These are phyloP conservation scores for Coemansia sp. DNA, from an alignment of 192 early-diverging fungal species.

Conservation along the genomic window DNA sequence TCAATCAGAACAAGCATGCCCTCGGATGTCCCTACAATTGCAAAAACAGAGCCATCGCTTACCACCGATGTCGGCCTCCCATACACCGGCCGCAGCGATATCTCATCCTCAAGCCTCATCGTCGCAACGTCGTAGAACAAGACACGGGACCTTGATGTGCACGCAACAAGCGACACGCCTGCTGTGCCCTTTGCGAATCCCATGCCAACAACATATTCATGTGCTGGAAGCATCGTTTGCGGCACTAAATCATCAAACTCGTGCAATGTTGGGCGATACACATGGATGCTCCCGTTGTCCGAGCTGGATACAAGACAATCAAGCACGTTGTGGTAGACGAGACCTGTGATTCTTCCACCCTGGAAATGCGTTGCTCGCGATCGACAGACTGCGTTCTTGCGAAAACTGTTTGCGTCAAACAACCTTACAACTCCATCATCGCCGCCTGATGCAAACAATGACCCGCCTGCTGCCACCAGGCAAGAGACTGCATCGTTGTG, in stretches of 20 bases:
- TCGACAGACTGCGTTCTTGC: conserved; percentile 82
- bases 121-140: conserved; percentile 25
- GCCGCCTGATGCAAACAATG: conserved; percentile 78
- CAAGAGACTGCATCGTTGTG: conserved; percentile 80
- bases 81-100: conserved; percentile 16
- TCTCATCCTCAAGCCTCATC: conserved; percentile 18
- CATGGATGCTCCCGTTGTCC: conserved; percentile 79
- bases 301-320: conserved; percentile 79
- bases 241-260: conserved; percentile 21
- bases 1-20: conserved; percentile 37
- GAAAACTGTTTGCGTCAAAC: conserved; percentile 81
- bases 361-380: conserved; percentile 69
- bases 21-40: conserved; percentile 35
- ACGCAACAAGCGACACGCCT: conserved; percentile 29
- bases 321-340: conserved; percentile 77
- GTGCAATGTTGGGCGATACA: conserved; percentile 58
- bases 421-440: conserved; percentile 81
- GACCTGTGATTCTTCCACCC: conserved; percentile 72
- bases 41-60: conserved; percentile 16
- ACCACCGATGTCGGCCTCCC: conserved; percentile 31
- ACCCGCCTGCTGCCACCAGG: conserved; percentile 69
- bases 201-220: conserved; percentile 29
- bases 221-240: conserved; percentile 2
- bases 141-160: conserved; percentile 46
- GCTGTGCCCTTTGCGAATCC: conserved; percentile 19